Conservation (phyloP, 73 alveolate species). For the Effrenium voratum region DNA sequence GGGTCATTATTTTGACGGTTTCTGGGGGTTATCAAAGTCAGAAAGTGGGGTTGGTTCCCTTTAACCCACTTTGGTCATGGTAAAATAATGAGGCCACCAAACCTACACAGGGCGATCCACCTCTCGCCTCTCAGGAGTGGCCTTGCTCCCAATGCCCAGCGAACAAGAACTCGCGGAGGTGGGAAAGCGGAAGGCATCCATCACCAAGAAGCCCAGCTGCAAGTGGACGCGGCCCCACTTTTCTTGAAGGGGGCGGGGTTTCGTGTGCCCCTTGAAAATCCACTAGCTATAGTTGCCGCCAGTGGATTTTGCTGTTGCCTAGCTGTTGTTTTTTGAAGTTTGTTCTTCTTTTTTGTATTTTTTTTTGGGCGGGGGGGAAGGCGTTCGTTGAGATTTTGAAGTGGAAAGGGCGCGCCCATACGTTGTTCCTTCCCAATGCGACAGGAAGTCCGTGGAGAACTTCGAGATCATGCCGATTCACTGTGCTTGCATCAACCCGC, state of each 20-base stretch:
- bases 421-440: too few species aligned
- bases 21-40: too few species aligned
- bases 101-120: too few species aligned
- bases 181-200: slow-evolving; percentile 66
- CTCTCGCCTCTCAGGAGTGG: too few species aligned
- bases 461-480: slow-evolving; percentile 86
- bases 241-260: background rate
- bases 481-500: slow-evolving; percentile 80
- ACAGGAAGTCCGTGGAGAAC: slow-evolving; percentile 33
- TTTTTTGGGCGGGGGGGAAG: too few species aligned
- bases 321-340: background rate
- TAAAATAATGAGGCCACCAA: too few species aligned
- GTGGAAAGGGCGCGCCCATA: too few species aligned
- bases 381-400: too few species aligned
- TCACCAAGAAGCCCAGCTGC: slow-evolving; percentile 47
- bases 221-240: background rate
- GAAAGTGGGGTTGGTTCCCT: too few species aligned
- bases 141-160: slow-evolving; percentile 31
- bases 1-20: too few species aligned
- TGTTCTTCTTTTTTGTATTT: background rate
- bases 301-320: background rate
- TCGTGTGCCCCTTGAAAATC: background rate
- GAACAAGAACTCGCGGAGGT: slow-evolving; percentile 55
- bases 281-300: background rate
- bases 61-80: too few species aligned